Evolutionary conservation across 2,329 filamentous ascomycete species (phyloP), one percentile per base, ranked within the genome.

Genomic region (Diplodia seriata): DNA sequence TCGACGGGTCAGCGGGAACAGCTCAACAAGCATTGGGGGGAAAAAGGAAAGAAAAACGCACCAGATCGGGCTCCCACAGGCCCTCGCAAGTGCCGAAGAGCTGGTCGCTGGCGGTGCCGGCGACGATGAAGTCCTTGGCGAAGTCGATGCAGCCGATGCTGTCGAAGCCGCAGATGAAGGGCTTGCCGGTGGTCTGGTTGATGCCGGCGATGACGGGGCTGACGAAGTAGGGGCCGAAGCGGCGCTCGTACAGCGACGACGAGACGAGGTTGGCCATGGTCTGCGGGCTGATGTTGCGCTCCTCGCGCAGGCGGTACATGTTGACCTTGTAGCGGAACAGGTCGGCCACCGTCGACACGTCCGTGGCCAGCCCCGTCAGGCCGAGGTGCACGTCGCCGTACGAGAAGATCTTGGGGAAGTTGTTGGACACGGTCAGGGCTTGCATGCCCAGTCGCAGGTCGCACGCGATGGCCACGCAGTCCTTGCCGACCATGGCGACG

Each of bases 301-400:
- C 95, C 86, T 99, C 95, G 77, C 95, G 92, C 77, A 99, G 89
- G 72, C 95, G 92, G 88, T 99, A 99, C 92, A 99, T 96, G 88
- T 99, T 99, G 81, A 97, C 93, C 87, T 99, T 99, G 89, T 97
- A 98, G 78, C 95, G 93, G 88, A 99, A 97, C 73, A 98, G 90
- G 83, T 99, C 94, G 75, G 90, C 91, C 74, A 99, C 94, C 74
- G 94, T 98, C 72, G 88, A 88, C 72, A 99, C 93, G 80, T 99
- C 95, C 74, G 95, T 99, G 70, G 95, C 95, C 63, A 99, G 91
- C 67, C 95, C 95, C 4, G 95, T 98, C 70, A 99, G 89, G 68
- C 95, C 95, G 43, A 99, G 91, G 83, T 96, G 97, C 75, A 95
- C 92, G 77, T 94, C 92, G 73, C 93, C 93, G 86, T 97, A 98